Base-by-base conservation (phyloP, 2,329 filamentous ascomycete species). In the Onygenales sp. region DNA sequence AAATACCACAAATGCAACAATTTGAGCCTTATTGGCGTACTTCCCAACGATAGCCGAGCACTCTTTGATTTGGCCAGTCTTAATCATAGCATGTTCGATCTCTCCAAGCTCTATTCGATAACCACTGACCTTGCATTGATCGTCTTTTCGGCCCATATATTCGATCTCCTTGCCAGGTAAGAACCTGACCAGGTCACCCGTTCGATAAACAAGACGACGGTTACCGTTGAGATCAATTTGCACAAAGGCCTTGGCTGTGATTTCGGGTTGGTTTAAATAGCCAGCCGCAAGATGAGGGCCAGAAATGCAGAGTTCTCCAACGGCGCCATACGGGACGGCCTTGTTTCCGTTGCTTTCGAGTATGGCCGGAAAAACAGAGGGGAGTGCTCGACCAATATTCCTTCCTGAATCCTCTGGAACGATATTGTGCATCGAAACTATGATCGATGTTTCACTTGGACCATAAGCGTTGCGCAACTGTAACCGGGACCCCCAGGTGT, bases 121-220 rank as follows among this genome's bases (percentile, higher is more conserved):
- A 31, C 85, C 85, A 2, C 74, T 71, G 21, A 85, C 66, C 65
- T 86, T 85, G 54, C 83, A 77, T 63, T 82, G 82, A 43, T 53
- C 48, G 36, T 53, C 51, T 27, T 21, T 41, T 32, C 51, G 51
- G 13, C 51, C 51, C 14, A 53, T 39, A 13, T 48, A 17, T 21
- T 53, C 44, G 7, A 53, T n/a, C 4, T 13, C 21, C 9, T 43
- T 43, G 38, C 33, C 36, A 21, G 33, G 35, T 3, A 41, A 35
- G 6, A 48, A 39, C 17, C 44, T 43, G 8, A 44, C 51, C 3
- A 17, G 31, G 35, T 53, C 51, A 2, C 51, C 51, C n/a, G 51
- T 53, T 9, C 49, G 49, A 51, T 51, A 51, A 0, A 95, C 78
- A 2, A 81, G 75, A 53, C 86, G 81, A 0, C 69, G 69, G 51